phyloP scores from a whole-genome alignment of 192 early-diverging fungal species.

The Coemansia sp. region DNA sequence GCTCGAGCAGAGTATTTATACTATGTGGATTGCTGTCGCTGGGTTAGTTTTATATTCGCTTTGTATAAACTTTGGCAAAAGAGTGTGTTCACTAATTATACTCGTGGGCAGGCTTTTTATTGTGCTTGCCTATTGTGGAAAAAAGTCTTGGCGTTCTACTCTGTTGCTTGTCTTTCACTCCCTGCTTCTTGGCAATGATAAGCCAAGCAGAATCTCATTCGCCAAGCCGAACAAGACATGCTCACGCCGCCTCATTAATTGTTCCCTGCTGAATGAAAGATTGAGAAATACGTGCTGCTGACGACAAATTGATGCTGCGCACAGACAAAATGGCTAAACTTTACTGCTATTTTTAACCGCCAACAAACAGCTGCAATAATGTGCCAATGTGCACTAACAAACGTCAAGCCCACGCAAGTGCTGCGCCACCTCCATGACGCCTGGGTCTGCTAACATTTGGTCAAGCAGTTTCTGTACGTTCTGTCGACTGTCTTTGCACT shows the following conservation, averaged over 20 bases:
- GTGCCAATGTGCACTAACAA: background rate
- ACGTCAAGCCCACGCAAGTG: background rate
- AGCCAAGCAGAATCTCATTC: background rate
- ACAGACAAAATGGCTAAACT: constrained; percentile 1
- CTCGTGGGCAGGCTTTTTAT: background rate
- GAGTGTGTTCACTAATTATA: too few relatives aligned
- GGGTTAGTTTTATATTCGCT: too few relatives aligned
- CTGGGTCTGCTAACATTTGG: background rate
- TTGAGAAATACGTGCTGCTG: background rate
- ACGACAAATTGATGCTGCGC: constrained; percentile 1
- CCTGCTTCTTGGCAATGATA: background rate
- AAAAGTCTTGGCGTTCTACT: background rate
- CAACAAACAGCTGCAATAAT: background rate
- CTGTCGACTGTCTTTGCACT: background rate
- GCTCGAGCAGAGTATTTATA: too few relatives aligned
- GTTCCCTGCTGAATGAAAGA: background rate
- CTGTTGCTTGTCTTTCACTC: background rate
- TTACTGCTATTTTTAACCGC: background rate
- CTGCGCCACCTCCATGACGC: background rate
- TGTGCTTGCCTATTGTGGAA: background rate
- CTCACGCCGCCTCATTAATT: background rate
- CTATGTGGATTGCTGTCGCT: too few relatives aligned
- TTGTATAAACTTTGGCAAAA: background rate
- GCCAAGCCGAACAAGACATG: background rate
- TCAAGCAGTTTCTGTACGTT: background rate